Evolutionary conservation across 2,329 filamentous ascomycete genomes (phyloP), one percentile per base, ranked within the genome.

Genomic region (Incumbomyces lentus): DNA sequence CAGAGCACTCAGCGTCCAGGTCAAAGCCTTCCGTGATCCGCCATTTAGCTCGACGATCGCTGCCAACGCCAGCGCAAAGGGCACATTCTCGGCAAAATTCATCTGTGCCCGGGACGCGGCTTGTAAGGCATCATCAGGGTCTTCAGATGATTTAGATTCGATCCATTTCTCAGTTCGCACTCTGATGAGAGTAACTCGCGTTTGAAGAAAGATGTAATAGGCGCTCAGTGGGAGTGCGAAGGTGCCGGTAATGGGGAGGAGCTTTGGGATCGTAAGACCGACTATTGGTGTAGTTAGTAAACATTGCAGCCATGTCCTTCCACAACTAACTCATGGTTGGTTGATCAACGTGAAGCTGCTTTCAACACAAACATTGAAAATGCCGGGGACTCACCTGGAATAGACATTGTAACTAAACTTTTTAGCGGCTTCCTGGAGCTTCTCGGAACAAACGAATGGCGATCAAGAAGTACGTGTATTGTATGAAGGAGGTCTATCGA

Each of bases 11-110:
- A 70, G 57, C 2, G 60, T 62, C 12, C 57, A 65, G 45, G 63
- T 66, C 48, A 70, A 54, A 11, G 57, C 56, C 37, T 57, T 60
- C 55, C 63, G 51, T 37, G 67, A 60, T 6, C 60, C 68, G 13
- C 68, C 68, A 46, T 70, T 71, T n/a, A 70, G 49, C 54, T 72
- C 69, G 17, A 64, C 68, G 12, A 69, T 47, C n/a, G 62, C 52
- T 2, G 63, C 59, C 12, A 69, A 42, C 2, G 60, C 50, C 22
- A 70, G 56, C 3, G 63, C 62, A 7, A 70, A 45, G 1, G 68
- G 67, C 13, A 69, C 65, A 46, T 68, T 69, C 52, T 71, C 68
- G 30, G 63, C 48, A 51, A 69, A 72, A 46, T 70, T 71, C 26
- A 57, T 50, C 46, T 69, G 65, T 22, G 59, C 56, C 32, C 68